Percentiles rank a stretch among this genome's conserved stretches.
Evolutionary conservation across 768 basidiomycete species (phyloP).

Genomic region (Macrolepiota fuliginosa): DNA sequence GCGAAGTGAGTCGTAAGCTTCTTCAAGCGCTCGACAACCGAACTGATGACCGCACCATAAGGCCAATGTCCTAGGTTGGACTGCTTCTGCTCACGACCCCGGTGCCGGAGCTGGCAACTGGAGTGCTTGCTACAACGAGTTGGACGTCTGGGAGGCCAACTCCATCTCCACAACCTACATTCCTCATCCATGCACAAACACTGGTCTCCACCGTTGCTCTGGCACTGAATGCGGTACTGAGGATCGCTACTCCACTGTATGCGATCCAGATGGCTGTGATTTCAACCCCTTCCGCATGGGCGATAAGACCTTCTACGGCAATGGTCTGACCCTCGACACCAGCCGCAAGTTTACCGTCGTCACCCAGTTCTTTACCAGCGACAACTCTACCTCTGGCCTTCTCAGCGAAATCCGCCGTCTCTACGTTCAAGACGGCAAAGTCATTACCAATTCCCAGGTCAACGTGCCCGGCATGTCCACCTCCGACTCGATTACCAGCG

Average conservation of each 20-base stretch:
- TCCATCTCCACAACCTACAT: constrained; percentile 36
- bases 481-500: constrained; percentile 34
- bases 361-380: constrained; percentile 42
- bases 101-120: constrained; percentile 35
- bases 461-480: constrained; percentile 28
- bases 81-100: constrained; percentile 11
- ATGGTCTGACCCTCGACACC: constrained; percentile 28
- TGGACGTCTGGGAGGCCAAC: constrained; percentile 49
- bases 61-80: not conserved
- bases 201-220: constrained; percentile 31
- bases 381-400: constrained; percentile 33
- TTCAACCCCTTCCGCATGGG: constrained; percentile 50
- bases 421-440: constrained; percentile 32
- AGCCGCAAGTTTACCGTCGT: constrained; percentile 13
- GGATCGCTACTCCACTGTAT: constrained; percentile 24
- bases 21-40: too few species aligned
- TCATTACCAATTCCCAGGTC: constrained; percentile 32
- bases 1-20: too few species aligned
- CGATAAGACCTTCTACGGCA: constrained; percentile 33
- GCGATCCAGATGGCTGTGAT: constrained; percentile 45
- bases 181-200: constrained; percentile 33
- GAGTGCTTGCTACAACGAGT: constrained; percentile 42
- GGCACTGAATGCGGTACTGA: constrained; percentile 28
- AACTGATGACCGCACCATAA: too few species aligned
- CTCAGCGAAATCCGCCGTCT: constrained; percentile 13